These are phyloP conservation scores for Lentinula aciculospora DNA, from an alignment of 768 basidiomycete genomes.

Conservation along the genomic window DNA sequence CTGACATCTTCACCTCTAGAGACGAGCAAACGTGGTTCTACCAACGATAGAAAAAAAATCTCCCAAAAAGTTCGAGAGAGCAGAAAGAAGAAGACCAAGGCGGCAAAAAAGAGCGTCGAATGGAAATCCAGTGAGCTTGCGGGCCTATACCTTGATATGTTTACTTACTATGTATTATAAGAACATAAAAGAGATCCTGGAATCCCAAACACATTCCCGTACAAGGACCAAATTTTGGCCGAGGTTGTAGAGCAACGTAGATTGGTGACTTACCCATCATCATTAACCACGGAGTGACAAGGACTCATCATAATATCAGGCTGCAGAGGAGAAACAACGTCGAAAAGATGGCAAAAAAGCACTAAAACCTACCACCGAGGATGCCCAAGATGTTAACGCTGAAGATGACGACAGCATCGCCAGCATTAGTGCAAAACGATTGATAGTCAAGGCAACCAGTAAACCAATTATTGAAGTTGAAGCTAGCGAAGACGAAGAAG, in stretches of 20 bases:
- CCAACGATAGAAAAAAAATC: conserved; percentile 66
- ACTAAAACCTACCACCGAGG: conserved; percentile 20
- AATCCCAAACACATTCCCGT: conserved; percentile 89
- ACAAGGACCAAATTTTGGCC: conserved; percentile 90
- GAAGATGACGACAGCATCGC: conserved; percentile 31
- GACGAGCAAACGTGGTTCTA: conserved; percentile 78
- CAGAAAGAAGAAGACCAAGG: conserved; percentile 69
- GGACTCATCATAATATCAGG: conserved; percentile 33
- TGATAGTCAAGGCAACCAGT: conserved; percentile 27
- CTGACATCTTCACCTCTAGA: conserved; percentile 39
- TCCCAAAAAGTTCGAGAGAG: conserved; percentile 73
- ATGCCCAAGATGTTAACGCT: conserved; percentile 37
- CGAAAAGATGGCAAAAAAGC: conserved; percentile 63
- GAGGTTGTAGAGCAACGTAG: conserved; percentile 82
- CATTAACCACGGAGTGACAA: not conserved
- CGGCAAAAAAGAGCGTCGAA: conserved; percentile 70
- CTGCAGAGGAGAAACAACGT: conserved; percentile 69
- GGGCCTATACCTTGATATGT: no score
- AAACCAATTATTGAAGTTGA: conserved; percentile 20
- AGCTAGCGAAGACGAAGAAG: conserved; percentile 35
- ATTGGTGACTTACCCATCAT: conserved; percentile 39
- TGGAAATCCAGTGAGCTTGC: conserved; percentile 79
- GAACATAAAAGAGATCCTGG: conserved; percentile 87
- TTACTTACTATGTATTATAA: conserved; percentile 18
- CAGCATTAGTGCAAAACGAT: conserved; percentile 35